Percentiles rank a stretch among this genome's conserved stretches.
These are phyloP conservation scores for Odontarrhena argentea DNA, from an alignment of 345 rosid species.

Conservation along the genomic window DNA sequence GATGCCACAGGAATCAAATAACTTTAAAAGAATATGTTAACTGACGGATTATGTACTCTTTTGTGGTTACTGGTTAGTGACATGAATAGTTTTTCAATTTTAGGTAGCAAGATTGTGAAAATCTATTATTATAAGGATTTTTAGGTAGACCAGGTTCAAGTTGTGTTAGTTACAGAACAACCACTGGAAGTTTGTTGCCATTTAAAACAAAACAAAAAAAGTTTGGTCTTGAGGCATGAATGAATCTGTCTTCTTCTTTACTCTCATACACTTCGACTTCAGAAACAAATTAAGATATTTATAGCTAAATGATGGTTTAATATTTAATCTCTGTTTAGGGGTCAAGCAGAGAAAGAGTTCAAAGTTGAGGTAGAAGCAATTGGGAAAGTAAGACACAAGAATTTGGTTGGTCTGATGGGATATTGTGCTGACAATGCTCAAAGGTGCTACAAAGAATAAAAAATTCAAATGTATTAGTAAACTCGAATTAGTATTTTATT, in stretches of 20 bases:
- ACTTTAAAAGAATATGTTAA: background rate
- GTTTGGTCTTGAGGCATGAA: background rate
- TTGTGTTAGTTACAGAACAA: slow-evolving; percentile 39
- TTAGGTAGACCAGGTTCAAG: slow-evolving; percentile 34
- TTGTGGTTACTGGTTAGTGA: background rate
- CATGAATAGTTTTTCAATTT: slow-evolving; percentile 21
- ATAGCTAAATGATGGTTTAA: slow-evolving; percentile 3
- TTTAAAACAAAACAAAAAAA: background rate
- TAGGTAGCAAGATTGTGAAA: slow-evolving; percentile 35
- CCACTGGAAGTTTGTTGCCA: slow-evolving; percentile 33
- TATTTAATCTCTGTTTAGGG: slow-evolving; percentile 46
- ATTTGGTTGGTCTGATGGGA: slow-evolving; percentile 89
- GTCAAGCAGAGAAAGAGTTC: slow-evolving; percentile 98
- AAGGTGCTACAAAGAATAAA: slow-evolving; percentile 51
- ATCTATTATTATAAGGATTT: slow-evolving; percentile 24
- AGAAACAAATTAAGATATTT: background rate
- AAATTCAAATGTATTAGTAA: slow-evolving; percentile 5
- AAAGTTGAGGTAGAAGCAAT: slow-evolving; percentile 95
- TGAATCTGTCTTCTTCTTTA: slow-evolving; percentile 8
- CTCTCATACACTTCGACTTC: background rate
- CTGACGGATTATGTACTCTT: background rate
- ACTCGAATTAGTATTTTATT: background rate
- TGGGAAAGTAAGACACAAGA: slow-evolving; percentile 95
- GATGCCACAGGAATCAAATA: background rate
- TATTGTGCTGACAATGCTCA: slow-evolving; percentile 83